Evolutionary conservation across 2,329 filamentous ascomycete genomes (phyloP).

Genomic region (Exophiala phaeomuriformis): DNA sequence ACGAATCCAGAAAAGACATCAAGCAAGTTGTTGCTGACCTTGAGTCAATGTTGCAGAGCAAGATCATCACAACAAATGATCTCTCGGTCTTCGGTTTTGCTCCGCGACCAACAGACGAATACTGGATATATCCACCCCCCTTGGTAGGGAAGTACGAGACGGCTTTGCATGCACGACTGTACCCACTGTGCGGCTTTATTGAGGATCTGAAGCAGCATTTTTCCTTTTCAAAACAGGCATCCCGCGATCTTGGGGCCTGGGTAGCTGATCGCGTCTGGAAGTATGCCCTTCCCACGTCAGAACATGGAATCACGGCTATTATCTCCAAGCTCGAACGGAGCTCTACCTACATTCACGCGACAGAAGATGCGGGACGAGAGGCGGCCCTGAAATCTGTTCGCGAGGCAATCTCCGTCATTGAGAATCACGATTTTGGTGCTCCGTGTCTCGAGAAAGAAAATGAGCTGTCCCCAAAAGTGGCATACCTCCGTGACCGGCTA

Average conservation of each 20-base stretch:
- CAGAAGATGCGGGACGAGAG: slow-evolving; percentile 9
- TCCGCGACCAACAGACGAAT: slow-evolving; percentile 52
- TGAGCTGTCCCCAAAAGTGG: slow-evolving; percentile 57
- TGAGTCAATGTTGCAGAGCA: slow-evolving; percentile 68
- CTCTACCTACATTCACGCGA: slow-evolving; percentile 8
- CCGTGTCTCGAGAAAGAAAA: slow-evolving; percentile 5
- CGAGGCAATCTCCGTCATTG: slow-evolving; percentile 18
- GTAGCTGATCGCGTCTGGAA: slow-evolving; percentile 76
- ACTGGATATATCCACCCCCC: slow-evolving; percentile 51
- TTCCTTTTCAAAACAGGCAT: slow-evolving; percentile 51
- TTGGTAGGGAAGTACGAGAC: slow-evolving; percentile 51
- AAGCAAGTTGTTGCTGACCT: slow-evolving; percentile 60
- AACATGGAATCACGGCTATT: slow-evolving; percentile 9
- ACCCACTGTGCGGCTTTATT: slow-evolving; percentile 46
- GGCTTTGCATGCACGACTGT: slow-evolving; percentile 53
- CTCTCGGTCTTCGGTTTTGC: slow-evolving; percentile 53
- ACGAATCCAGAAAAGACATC: slow-evolving; percentile 65
- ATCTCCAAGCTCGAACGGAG: slow-evolving; percentile 18
- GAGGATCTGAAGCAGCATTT: slow-evolving; percentile 52
- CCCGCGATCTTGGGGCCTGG: slow-evolving; percentile 69
- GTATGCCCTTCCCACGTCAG: slow-evolving; percentile 50
- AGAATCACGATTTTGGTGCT: slow-evolving; percentile 13
- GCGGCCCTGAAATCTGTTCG: slow-evolving; percentile 10
- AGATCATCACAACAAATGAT: slow-evolving; percentile 71
- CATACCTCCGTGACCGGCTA: slow-evolving; percentile 55